phyloP scores from a whole-genome alignment of 345 rosid genomes.

The Arabis hirsuta region DNA sequence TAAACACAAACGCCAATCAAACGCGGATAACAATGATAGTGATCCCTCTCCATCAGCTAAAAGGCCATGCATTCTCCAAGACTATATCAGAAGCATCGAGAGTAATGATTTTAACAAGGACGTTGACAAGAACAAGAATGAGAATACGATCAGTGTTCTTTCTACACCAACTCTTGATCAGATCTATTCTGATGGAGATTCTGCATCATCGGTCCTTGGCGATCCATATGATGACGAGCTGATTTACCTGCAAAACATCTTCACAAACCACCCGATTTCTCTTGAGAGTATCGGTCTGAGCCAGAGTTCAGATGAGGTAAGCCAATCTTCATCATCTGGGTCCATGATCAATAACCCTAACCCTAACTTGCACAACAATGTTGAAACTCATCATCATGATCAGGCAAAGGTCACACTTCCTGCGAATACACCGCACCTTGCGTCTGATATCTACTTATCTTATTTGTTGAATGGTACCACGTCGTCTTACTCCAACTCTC shows the following conservation, averaged over 20 bases:
- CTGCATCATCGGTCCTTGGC: conserved; percentile 48
- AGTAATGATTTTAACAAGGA: conserved; percentile 32
- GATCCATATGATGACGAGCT: conserved; percentile 73
- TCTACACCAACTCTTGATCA: conserved; percentile 37
- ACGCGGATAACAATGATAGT: conserved; percentile 21
- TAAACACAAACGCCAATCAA: conserved; percentile 52
- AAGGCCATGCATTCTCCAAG: conserved; percentile 72
- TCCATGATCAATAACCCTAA: conserved; percentile 38
- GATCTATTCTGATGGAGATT: conserved; percentile 39
- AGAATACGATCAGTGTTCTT: conserved; percentile 23
- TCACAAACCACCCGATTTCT: conserved; percentile 45
- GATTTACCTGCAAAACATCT: conserved; percentile 65
- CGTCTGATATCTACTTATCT: conserved; percentile 68
- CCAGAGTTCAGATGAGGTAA: conserved; percentile 22
- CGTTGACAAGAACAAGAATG: conserved; percentile 22
- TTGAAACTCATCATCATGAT: conserved; percentile 19
- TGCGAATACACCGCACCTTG: conserved; percentile 41
- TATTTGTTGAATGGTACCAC: conserved; percentile 59
- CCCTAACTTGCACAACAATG: conserved; percentile 25
- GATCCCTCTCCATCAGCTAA: conserved; percentile 40
- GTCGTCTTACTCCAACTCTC: conserved; percentile 32
- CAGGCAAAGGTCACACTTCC: conserved; percentile 29
- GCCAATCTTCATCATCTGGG: conserved; percentile 30
- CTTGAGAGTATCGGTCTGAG: conserved; percentile 37
- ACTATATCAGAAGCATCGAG: conserved; percentile 70